A percentile compares a stretch with the other conserved stretches of the same genome.
phyloP scores from a whole-genome alignment of 768 basidiomycete species.

The Mycena amicta region DNA sequence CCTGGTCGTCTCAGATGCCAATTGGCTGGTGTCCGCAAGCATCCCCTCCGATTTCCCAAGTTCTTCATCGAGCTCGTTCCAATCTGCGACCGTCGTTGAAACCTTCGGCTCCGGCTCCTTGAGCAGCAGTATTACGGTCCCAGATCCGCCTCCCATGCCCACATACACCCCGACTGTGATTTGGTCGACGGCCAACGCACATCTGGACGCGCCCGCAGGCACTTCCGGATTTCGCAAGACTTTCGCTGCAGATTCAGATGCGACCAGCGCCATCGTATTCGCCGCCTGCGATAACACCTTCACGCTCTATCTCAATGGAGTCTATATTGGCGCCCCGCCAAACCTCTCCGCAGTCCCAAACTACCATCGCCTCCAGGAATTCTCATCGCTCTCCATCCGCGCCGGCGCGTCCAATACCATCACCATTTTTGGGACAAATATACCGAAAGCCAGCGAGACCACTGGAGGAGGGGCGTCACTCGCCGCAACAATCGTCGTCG shows the following conservation, averaged over 20 bases:
- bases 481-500: conserved; percentile 5
- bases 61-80: neutral
- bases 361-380: neutral
- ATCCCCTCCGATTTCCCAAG: conserved; percentile 12
- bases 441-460: neutral
- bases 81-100: neutral
- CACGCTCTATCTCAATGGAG: conserved; percentile 6
- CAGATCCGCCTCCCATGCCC: neutral
- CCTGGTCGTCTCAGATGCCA: conserved; percentile 6
- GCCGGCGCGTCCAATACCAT: neutral
- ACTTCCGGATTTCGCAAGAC: neutral
- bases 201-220: neutral
- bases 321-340: conserved; percentile 15
- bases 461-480: neutral
- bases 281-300: neutral
- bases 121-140: neutral
- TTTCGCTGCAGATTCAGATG: neutral
- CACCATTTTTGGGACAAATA: conserved; percentile 2
- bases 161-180: neutral
- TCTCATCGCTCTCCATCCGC: neutral
- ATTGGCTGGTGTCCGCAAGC: conserved; percentile 5
- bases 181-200: neutral
- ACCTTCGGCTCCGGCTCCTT: neutral
- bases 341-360: neutral
- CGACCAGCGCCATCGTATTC: neutral